phyloP scores from a whole-genome alignment of 1,139 yeast species.

The Yamadazyma kanchanaburiensis region DNA sequence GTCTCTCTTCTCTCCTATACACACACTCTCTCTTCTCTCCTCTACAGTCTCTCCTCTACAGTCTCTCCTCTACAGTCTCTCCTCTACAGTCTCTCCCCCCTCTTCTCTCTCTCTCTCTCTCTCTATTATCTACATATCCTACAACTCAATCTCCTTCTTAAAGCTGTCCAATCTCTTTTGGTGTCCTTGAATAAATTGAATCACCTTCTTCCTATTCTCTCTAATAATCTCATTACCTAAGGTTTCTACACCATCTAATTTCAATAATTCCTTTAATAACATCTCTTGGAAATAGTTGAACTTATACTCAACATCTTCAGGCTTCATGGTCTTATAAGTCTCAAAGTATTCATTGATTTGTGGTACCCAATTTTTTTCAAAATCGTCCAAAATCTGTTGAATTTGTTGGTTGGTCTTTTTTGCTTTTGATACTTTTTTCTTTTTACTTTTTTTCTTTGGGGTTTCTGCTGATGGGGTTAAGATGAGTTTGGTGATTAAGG shows the following conservation, averaged over 20 bases:
- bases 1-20: too few relatives aligned
- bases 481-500: conserved; percentile 17
- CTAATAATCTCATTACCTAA: conserved; percentile 49
- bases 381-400: conserved; percentile 39
- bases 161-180: conserved; percentile 58
- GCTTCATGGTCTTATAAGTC: conserved; percentile 27
- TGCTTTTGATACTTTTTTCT: conserved; percentile 41
- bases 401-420: conserved; percentile 42
- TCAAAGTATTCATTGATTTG: conserved; percentile 41
- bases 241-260: conserved; percentile 63
- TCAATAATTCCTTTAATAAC: conserved; percentile 62
- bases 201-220: conserved; percentile 54
- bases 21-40: too few relatives aligned
- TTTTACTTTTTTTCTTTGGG: conserved; percentile 16
- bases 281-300: conserved; percentile 62
- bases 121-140: too few relatives aligned
- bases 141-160: conserved; percentile 32
- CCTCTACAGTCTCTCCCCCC: too few relatives aligned
- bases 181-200: conserved; percentile 57
- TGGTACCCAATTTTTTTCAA: conserved; percentile 42
- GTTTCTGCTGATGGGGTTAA: conserved; percentile 9
- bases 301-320: conserved; percentile 45
- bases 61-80: too few relatives aligned
- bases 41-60: too few relatives aligned
- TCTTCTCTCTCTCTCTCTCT: too few relatives aligned